Evolutionary conservation across 306 rosid genomes (phyloP), one percentile per base, ranked within the genome.

Genomic region (Luffa acutangula): DNA sequence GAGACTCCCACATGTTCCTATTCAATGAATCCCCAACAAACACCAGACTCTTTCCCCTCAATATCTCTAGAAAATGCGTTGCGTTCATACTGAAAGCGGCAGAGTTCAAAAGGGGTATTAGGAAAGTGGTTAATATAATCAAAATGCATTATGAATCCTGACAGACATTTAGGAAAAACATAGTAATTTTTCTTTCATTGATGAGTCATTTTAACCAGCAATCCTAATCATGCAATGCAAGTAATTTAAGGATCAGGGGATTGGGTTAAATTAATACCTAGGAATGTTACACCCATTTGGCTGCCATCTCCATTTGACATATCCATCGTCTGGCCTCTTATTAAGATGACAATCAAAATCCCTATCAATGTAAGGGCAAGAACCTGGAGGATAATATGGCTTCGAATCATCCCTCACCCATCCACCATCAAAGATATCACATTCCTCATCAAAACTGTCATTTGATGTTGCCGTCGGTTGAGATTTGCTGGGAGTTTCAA

Each of bases 1-100:
- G 67, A 46, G 99, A 96, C 76, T 93, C 98, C 99, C 99, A 96
- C 99, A 93, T 93, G 87, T 93, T 93, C 81, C 99, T 87, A 84
- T 90, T 93, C 83, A 96, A 84, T 65, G 99, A 96, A 83, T 96
- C 99, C 59, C 99, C 99, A 75, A 93, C 98, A 83, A 91, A 96
- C 66, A 88, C 97, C 82, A 93, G 76, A 86, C 25, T 89, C 86
- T 86, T 88, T 71, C 97, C 98, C 65, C 92, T 88, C 86, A 96
- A 82, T 62, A 84, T 84, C 85, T 89, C 94, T 85, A 96, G 88
- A 87, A 93, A 96, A 88, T 93, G 93, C 63, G 92, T 96, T 31
- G 96, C 98, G 86, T 93, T 96, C 57, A 93, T 85, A 77, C 98
- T 94, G 91, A 71, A 73, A 76, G 69, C 72, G 81, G 72, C 48